A percentile compares a stretch with the other conserved stretches of the same genome.
Conservation (phyloP, 2,329 filamentous ascomycete genomes). For the Incumbomyces lentus region DNA sequence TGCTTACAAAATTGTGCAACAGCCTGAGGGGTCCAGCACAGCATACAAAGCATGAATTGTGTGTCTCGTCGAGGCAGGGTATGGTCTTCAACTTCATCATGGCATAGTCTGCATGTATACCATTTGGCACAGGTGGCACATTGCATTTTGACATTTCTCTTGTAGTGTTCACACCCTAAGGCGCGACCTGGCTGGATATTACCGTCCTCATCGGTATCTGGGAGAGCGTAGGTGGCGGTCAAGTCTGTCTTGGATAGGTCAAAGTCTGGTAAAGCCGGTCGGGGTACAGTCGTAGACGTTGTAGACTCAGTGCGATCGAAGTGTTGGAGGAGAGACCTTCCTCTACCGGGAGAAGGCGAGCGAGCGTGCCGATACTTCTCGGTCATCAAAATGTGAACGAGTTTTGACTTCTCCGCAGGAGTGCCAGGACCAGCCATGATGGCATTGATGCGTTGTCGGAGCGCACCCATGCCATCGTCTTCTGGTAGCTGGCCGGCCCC, state of each 20-base stretch:
- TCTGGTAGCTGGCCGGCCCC: constrained; percentile 47
- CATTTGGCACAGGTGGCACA: constrained; percentile 81
- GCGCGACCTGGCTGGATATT: constrained; percentile 42
- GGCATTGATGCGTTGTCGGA: constrained; percentile 57
- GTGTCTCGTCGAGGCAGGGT: constrained; percentile 70
- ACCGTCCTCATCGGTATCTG: constrained; percentile 31
- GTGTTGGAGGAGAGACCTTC: background rate
- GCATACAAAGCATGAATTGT: constrained; percentile 95
- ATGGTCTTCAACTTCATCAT: constrained; percentile 74
- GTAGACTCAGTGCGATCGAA: constrained; percentile 24
- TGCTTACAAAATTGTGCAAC: constrained; percentile 66
- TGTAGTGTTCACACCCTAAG: constrained; percentile 85
- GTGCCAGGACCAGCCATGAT: constrained; percentile 54
- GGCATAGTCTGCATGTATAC: constrained; percentile 93
- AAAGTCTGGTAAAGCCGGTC: constrained; percentile 25
- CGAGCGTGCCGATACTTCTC: constrained; percentile 50
- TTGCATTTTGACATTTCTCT: constrained; percentile 89
- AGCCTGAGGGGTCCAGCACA: constrained; percentile 74
- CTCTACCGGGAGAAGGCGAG: constrained; percentile 10
- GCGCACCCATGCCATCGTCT: constrained; percentile 64
- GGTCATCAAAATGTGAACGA: constrained; percentile 61
- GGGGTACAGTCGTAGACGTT: constrained; percentile 23
- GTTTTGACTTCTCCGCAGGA: constrained; percentile 55
- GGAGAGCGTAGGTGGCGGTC: constrained; percentile 55
- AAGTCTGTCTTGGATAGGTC: constrained; percentile 46